A percentile compares a stretch with the other conserved stretches of the same genome.
These are phyloP conservation scores for Orbilia quercus DNA, from an alignment of 2,329 filamentous ascomycete genomes.

Conservation along the genomic window DNA sequence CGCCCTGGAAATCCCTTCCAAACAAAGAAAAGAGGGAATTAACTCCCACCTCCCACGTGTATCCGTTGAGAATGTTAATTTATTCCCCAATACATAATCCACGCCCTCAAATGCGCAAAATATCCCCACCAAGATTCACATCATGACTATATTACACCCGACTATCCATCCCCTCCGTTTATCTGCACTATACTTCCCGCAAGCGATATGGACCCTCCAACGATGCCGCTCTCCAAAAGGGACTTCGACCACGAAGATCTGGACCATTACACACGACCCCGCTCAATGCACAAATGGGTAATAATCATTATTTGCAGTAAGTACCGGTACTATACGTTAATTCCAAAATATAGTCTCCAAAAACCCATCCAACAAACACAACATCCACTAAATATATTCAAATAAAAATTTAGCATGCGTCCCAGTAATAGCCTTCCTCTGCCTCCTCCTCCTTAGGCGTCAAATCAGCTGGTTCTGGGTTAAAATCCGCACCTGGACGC, in stretches of 20 bases:
- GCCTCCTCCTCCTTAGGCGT: constrained; percentile 23
- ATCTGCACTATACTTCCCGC: no score
- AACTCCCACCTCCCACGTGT: no score
- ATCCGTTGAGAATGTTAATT: no score
- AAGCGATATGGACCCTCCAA: background rate
- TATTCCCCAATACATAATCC: no score
- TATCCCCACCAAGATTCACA: no score
- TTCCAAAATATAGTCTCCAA: background rate
- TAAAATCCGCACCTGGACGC: constrained; percentile 27
- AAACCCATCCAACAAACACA: no score
- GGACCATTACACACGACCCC: constrained; percentile 34
- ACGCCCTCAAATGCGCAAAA: no score
- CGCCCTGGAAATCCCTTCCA: no score
- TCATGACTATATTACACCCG: no score
- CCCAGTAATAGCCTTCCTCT: constrained; percentile 20
- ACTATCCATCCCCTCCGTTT: no score
- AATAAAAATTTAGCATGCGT: constrained; percentile 20
- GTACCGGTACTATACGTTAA: constrained; percentile 15
- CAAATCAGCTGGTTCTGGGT: constrained; percentile 34
- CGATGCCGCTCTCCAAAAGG: constrained; percentile 19
- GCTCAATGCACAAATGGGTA: constrained; percentile 23
- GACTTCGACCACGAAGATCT: constrained; percentile 48
- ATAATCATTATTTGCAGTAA: constrained; percentile 35
- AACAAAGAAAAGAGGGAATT: no score
- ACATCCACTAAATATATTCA: no score